These are phyloP conservation scores for Penicillium paradoxum DNA, from an alignment of 495 filamentous ascomycete genomes.

Conservation along the genomic window DNA sequence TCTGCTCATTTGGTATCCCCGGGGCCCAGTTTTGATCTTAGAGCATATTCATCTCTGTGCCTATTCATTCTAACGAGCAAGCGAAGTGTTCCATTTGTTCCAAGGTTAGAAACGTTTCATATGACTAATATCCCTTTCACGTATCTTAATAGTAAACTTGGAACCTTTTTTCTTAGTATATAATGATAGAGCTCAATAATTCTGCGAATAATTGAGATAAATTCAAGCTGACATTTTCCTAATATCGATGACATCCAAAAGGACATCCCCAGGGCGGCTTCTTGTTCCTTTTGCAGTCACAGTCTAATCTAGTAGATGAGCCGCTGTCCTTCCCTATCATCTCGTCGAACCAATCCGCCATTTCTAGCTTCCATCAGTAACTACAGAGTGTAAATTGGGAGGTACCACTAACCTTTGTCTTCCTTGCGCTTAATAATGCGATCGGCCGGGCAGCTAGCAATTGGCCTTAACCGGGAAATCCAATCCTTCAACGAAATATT, in stretches of 20 bases:
- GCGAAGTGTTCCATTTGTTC: neutral
- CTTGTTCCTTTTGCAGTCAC: constrained; percentile 11
- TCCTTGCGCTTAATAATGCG: constrained; percentile 3
- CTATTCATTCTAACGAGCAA: neutral
- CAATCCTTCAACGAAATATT: constrained; percentile 11
- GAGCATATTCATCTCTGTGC: neutral
- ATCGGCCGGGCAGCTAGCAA: constrained; percentile 4
- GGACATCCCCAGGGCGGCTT: constrained; percentile 7
- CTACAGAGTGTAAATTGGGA: constrained; percentile 1
- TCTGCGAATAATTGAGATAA: neutral
- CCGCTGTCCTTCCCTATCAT: constrained; percentile 15
- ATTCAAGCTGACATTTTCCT: constrained; percentile 1
- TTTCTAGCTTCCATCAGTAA: constrained; percentile 13
- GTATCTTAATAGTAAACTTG: neutral
- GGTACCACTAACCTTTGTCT: constrained; percentile 9
- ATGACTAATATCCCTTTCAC: neutral
- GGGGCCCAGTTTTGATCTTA: constrained; percentile 2
- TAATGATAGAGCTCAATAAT: neutral
- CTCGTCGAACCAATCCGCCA: constrained; percentile 13
- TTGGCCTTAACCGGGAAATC: constrained; percentile 11
- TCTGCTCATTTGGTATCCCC: constrained; percentile 1
- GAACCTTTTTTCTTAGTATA: neutral
- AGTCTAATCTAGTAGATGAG: constrained; percentile 8
- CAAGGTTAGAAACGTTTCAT: neutral
- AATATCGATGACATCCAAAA: constrained; percentile 12